Percentiles rank a stretch among this genome's conserved stretches.
Evolutionary conservation across 78 protist genomes (phyloP).

Genomic region (Guillardia theta): DNA sequence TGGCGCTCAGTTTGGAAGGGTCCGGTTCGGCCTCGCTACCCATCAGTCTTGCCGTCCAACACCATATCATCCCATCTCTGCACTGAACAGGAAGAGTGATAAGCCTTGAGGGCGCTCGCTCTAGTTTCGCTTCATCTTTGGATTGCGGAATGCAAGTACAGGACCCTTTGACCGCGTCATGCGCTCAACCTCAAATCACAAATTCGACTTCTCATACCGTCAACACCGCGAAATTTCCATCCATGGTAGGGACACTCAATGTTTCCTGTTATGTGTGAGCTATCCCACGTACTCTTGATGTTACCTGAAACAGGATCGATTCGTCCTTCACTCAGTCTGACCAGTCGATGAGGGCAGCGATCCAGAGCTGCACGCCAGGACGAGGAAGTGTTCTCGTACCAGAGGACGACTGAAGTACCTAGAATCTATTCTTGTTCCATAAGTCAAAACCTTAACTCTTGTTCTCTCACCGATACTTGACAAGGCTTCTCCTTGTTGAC

Average conservation of each 20-base stretch:
- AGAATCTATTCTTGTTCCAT: too few species aligned
- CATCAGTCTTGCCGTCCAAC: neutral
- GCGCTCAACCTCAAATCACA: too few species aligned
- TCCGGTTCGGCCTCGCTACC: neutral
- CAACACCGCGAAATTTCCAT: neutral
- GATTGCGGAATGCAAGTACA: neutral
- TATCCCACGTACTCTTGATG: neutral
- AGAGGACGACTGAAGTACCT: neutral
- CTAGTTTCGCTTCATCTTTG: neutral
- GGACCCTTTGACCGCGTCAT: neutral
- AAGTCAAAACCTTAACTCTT: too few species aligned
- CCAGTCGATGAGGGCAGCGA: neutral
- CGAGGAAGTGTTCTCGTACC: neutral
- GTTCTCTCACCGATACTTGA: neutral
- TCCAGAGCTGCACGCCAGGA: neutral
- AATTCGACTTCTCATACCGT: too few species aligned
- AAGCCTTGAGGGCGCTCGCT: neutral
- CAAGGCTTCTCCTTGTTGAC: neutral
- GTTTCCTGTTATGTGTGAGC: neutral
- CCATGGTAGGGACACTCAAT: constrained; percentile 37
- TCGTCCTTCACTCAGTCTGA: neutral
- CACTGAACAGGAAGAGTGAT: neutral
- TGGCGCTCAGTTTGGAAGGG: neutral
- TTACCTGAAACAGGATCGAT: neutral
- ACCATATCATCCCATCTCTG: neutral